Evolutionary conservation across 306 rosid genomes (phyloP), one percentile per base, ranked within the genome.

Genomic region (Morella rubra): DNA sequence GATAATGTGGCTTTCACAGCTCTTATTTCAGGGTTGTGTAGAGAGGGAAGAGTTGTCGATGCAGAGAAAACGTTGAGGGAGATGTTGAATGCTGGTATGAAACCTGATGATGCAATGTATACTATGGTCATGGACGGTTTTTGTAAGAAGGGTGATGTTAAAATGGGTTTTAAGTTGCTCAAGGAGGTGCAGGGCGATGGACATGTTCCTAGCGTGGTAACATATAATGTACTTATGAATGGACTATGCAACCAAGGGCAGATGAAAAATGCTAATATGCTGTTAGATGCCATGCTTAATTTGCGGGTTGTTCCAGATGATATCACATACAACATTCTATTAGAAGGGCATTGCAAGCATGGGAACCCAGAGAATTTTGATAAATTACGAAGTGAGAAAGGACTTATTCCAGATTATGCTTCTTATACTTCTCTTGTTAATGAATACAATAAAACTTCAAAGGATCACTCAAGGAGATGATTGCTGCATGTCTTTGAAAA

Each of bases 171-270:
- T 61, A 89, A 86, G 83, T 80, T 93, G 73, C 94, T 91, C 40
- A 87, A 82, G 88, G 94, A 90, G 80, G 91, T 91, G 93, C 97
- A 87, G 79, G 76, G 76, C 18, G 85, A 75, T 64, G 93, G 93
- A 15, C 86, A 59, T 72, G 72, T 84, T 3, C 97, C 97, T 0
- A 86, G 89, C 37, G 88, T 91, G 77, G 91, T 89, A 64, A 87
- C 96, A 18, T 90, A 93, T 77, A 93, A 93, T 76, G 96, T 82
- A n/a, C 94, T 93, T 20, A 89, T 93, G 96, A 90, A 90, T 77
- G 97, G 96, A 71, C 64, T 91, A 8, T 91, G 98, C 85, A 93
- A 89, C 80, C 89, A 81, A 81, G 98, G 98, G 73, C 98, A 93
- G 93, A 86, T 91, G 96, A 93, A 87, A 83, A 93, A 93, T 82